These are phyloP conservation scores for Penicillium sp. DNA, from an alignment of 2,329 filamentous ascomycete species.

Conservation along the genomic window DNA sequence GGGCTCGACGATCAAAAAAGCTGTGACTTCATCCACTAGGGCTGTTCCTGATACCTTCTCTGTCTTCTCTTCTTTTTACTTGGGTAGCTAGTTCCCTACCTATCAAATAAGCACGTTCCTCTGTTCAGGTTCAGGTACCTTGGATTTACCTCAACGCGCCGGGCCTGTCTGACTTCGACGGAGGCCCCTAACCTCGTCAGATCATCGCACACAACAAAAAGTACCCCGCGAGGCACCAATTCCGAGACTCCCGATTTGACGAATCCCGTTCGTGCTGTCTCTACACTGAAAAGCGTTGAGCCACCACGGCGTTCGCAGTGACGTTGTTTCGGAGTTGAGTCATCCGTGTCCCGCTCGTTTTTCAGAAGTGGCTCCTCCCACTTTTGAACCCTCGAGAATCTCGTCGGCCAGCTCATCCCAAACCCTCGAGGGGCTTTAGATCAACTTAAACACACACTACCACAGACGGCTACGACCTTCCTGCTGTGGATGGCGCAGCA, in stretches of 20 bases:
- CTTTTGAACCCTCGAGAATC: constrained; percentile 8
- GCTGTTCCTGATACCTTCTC: background rate
- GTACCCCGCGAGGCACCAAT: background rate
- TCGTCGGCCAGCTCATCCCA: background rate
- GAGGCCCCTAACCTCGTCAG: background rate
- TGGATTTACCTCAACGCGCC: background rate
- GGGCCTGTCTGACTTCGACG: background rate
- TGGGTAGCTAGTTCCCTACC: background rate
- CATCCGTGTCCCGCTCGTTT: constrained; percentile 19
- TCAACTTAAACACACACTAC: background rate
- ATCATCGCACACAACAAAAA: background rate
- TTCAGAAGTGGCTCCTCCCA: constrained; percentile 7
- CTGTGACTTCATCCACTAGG: constrained; percentile 10
- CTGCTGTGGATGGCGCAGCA: constrained; percentile 44
- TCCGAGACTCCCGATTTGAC: background rate
- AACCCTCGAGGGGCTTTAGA: background rate
- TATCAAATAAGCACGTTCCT: background rate
- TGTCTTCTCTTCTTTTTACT: background rate
- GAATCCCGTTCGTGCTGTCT: background rate
- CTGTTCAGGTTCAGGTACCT: background rate
- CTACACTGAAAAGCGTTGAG: background rate
- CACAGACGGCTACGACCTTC: constrained; percentile 6
- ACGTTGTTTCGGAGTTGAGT: constrained; percentile 14
- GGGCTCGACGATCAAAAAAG: constrained; percentile 7
- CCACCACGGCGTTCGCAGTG: constrained; percentile 5